phyloP scores from a whole-genome alignment of 305 asterid genomes.

The Andrographis paniculata region DNA sequence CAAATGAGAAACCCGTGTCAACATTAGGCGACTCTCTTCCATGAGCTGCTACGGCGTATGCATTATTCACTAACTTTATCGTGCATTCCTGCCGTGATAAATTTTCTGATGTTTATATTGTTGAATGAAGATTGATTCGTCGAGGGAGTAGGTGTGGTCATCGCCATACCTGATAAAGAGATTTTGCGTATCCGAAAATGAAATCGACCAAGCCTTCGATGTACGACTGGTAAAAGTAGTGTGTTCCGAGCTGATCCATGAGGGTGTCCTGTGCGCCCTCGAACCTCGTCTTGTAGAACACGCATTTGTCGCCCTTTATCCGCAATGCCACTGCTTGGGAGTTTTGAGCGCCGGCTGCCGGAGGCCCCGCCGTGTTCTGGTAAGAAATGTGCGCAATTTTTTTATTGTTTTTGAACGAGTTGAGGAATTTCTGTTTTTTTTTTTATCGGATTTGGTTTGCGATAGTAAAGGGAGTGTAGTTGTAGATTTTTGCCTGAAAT shows the following conservation, averaged over 20 bases:
- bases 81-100: no score
- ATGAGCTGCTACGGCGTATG: conserved; percentile 90
- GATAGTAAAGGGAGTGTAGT: no score
- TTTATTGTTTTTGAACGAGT: not conserved
- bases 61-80: no score
- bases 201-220: conserved; percentile 86
- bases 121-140: no score
- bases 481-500: conserved; percentile 33
- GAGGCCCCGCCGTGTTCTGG: conserved; percentile 65
- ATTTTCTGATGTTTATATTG: no score
- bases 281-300: conserved; percentile 65
- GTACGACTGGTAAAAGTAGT: conserved; percentile 69
- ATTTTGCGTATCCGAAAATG: conserved; percentile 73
- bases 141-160: conserved; percentile 49
- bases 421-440: no score
- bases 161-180: conserved; percentile 68
- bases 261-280: conserved; percentile 84
- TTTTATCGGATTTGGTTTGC: no score
- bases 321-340: conserved; percentile 90
- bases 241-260: conserved; percentile 79
- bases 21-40: conserved; percentile 71
- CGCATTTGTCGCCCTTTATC: conserved; percentile 69
- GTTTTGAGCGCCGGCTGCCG: conserved; percentile 64
- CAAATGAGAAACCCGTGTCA: conserved; percentile 84
- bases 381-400: not conserved